Conservation (phyloP, 2,329 filamentous ascomycete species). For the Pezicula carpinea region DNA sequence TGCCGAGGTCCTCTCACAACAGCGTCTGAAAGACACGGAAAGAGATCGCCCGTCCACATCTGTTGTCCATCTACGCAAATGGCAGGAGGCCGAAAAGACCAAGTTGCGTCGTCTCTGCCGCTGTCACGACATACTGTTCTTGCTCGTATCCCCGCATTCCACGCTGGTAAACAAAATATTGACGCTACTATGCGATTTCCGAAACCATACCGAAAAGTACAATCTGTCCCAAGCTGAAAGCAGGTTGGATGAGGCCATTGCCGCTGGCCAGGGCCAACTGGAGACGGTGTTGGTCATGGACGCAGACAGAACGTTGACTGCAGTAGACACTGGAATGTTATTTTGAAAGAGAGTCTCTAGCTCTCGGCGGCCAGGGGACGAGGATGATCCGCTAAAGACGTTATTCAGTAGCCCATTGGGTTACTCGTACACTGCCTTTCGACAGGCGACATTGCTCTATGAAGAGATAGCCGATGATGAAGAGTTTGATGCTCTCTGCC, state of each 20-base stretch:
- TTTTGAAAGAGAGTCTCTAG: conserved; percentile 40
- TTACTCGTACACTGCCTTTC: conserved; percentile 51
- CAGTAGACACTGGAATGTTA: conserved; percentile 43
- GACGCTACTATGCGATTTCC: conserved; percentile 34
- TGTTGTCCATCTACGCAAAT: conserved; percentile 36
- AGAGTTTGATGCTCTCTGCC: conserved; percentile 41
- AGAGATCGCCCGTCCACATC: conserved; percentile 32
- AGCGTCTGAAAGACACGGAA: conserved; percentile 32
- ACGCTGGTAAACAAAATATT: conserved; percentile 16
- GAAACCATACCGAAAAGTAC: conserved; percentile 30
- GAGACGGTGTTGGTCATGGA: conserved; percentile 52
- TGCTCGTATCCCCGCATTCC: conserved; percentile 15
- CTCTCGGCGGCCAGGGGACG: background rate
- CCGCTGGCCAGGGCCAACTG: conserved; percentile 9
- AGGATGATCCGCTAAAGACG: conserved; percentile 30
- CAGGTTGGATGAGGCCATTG: conserved; percentile 12
- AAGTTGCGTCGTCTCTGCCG: conserved; percentile 40
- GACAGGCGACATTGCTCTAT: conserved; percentile 47
- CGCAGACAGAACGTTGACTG: conserved; percentile 50
- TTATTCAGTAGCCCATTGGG: conserved; percentile 43
- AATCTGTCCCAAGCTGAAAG: conserved; percentile 28
- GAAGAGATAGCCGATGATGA: conserved; percentile 37
- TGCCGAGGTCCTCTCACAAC: conserved; percentile 32
- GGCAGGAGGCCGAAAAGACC: conserved; percentile 40
- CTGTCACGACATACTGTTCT: conserved; percentile 43